These are phyloP conservation scores for Diaporthe velutina DNA, from an alignment of 2,329 filamentous ascomycete species.

Conservation along the genomic window DNA sequence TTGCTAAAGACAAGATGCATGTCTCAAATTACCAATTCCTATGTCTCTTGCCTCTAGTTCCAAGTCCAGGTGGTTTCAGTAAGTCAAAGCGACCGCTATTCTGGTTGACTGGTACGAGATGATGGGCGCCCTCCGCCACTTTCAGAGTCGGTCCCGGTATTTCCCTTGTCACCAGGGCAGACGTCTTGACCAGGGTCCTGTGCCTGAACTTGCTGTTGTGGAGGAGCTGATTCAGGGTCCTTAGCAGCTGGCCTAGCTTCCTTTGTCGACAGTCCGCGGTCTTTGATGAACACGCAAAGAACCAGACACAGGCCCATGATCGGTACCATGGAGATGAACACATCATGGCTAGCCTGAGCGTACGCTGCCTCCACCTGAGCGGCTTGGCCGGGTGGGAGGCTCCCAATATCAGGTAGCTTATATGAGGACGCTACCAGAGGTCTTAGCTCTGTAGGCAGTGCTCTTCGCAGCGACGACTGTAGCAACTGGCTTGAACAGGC, in stretches of 20 bases:
- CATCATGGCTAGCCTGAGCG: conserved; percentile 11
- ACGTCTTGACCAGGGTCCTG: neutral
- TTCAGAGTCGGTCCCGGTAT: neutral
- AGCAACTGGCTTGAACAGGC: conserved; percentile 30
- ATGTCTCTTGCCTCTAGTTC: too few relatives aligned
- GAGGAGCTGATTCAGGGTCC: neutral
- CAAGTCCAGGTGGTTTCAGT: too few relatives aligned
- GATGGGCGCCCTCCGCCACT: neutral
- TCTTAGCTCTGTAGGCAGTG: neutral
- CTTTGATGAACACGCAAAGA: conserved; percentile 21
- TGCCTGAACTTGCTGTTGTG: neutral
- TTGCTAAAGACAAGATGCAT: too few relatives aligned
- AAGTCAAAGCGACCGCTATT: too few relatives aligned
- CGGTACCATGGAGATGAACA: conserved; percentile 25
- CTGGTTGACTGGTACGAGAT: neutral
- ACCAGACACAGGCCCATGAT: conserved; percentile 15
- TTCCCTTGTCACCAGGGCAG: neutral
- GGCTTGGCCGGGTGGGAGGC: neutral
- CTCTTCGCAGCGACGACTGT: conserved; percentile 16
- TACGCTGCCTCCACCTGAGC: conserved; percentile 7
- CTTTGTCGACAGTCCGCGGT: conserved; percentile 6
- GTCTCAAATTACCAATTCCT: too few relatives aligned
- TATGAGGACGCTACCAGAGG: neutral
- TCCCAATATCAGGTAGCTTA: neutral
- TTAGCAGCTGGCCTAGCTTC: neutral